Evolutionary conservation across 2,329 filamentous ascomycete genomes (phyloP).

Genomic region (Nigrospora oryzae): DNA sequence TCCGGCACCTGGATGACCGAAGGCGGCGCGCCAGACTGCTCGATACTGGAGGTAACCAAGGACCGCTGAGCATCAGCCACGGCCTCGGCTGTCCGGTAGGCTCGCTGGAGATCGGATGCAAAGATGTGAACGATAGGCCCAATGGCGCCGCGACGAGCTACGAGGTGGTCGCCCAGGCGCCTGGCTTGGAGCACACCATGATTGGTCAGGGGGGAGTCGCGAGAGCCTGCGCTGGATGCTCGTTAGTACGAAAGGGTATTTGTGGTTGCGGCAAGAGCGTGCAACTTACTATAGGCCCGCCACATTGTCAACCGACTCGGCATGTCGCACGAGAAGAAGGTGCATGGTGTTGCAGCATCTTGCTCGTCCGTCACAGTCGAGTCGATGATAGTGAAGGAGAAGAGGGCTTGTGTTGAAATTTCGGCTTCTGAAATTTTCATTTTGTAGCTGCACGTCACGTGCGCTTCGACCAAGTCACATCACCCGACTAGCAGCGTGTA

Average conservation of each 20-base stretch:
- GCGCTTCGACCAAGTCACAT: no score
- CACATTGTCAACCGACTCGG: slow-evolving; percentile 86
- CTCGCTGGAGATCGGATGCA: slow-evolving; percentile 69
- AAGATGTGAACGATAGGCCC: slow-evolving; percentile 55
- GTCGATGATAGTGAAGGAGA: not conserved
- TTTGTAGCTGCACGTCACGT: no score
- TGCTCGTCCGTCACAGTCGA: not conserved
- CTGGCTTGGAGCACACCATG: slow-evolving; percentile 76
- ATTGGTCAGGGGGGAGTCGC: slow-evolving; percentile 71
- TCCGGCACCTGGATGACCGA: slow-evolving; percentile 31
- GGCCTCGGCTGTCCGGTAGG: slow-evolving; percentile 61
- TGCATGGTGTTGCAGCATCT: slow-evolving; percentile 25
- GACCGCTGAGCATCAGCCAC: slow-evolving; percentile 47
- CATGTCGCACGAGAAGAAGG: slow-evolving; percentile 76
- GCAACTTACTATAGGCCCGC: slow-evolving; percentile 59
- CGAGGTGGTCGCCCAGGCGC: slow-evolving; percentile 58
- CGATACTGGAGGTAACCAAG: not conserved
- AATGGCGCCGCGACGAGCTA: slow-evolving; percentile 15
- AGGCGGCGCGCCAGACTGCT: not conserved
- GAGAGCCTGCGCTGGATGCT: slow-evolving; percentile 59
- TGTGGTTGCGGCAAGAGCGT: not conserved
- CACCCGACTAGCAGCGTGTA: no score
- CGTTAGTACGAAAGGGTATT: not conserved
- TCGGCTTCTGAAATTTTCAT: no score
- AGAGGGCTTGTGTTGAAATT: no score